Evolutionary conservation across 805 yeast species (phyloP), one percentile per base, ranked within the genome.

Genomic region (Saccharomycopsis guyanensis): DNA sequence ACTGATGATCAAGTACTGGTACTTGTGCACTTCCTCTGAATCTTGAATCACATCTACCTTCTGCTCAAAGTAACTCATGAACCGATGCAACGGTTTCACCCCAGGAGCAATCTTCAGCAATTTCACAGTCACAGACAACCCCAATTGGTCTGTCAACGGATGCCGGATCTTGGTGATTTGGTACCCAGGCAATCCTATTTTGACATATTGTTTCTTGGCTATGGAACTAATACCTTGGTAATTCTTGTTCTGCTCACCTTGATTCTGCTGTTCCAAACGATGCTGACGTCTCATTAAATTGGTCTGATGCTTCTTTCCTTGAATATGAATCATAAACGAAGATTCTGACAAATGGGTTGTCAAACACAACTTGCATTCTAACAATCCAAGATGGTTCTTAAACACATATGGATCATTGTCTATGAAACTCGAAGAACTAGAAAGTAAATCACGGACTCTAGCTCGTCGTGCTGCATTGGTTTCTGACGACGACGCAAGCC

Each of bases 331-430:
- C 18, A 88, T 69, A 53, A 86, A 93, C 20, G 93, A 81, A 10
- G 86, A 75, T 57, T 87, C 91, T 16, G 82, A 77, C 38, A 76
- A 70, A 63, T 91, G 97, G 15, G 84, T 72, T 0, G 97, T 89
- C 29, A 80, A 66, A 61, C 98, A 91, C 19, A 91, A 69, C 48
- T 78, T 72, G 60, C 98, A 91, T 55, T 89, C 97, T 20, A 85
- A 66, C 49, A 80, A 69, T 3, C 97, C 97, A n/a, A 83, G 64
- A 58, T 83, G 89, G 58, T 86, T 88, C 55, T 77, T 77, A 64
- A 81, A 80, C 6, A 87, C 86, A 60, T 89, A 89, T 0, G 97
- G 97, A 55, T 85, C 94, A 27, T 70, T 69, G 18, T 75, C 79
- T 10, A 52, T 55, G 58, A 15, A 62, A 56, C 33, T 69, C 66